Base-by-base conservation (phyloP, 192 early-diverging fungal species). In the Coemansia sp. region DNA sequence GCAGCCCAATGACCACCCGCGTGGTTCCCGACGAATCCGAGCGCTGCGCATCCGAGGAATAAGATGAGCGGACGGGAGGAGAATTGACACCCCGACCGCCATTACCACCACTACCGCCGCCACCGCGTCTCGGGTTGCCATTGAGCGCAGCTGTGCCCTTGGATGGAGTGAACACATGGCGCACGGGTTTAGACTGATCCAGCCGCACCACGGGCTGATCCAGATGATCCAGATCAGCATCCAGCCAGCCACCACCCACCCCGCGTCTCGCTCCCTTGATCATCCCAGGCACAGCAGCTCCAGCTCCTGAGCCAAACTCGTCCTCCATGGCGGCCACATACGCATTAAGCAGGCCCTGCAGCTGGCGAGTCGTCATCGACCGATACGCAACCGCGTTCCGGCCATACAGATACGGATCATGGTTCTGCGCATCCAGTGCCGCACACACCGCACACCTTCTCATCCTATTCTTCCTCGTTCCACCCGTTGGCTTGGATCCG, bases 261-360 rank as follows among this genome's bases (percentile, higher is more conserved):
- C n/a, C n/a, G n/a, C n/a, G n/a, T n/a, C n/a, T n/a, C n/a, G n/a
- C n/a, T n/a, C n/a, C n/a, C n/a, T n/a, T n/a, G n/a, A n/a, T n/a
- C 41, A 39, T 52, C 37, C 16, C 48, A 37, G 49, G 18, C 12
- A 22, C 4, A 3, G 8, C 6, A 41, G 12, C 47, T 7, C n/a
- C 52, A 1, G 56, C 26, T 19, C 36, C 39, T 19, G 32, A 40
- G 21, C 37, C 46, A 57, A 67, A 58, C 63, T 73, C 73, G 12
- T 66, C 64, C 62, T 81, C 70, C 79, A 82, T 82, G 2, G 74
- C 79, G 0, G 67, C 66, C 9, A 82, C 79, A 42, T 82, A 82
- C 4, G 79, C 74, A 46, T 76, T 76, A 36, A 82, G 74, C 42
- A 82, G 61, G 9, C 61, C 63, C 62, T 76, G 79, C 41, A 82